Conservation (phyloP, 176 grass and related monocot genomes). For the Musa acuminata region DNA sequence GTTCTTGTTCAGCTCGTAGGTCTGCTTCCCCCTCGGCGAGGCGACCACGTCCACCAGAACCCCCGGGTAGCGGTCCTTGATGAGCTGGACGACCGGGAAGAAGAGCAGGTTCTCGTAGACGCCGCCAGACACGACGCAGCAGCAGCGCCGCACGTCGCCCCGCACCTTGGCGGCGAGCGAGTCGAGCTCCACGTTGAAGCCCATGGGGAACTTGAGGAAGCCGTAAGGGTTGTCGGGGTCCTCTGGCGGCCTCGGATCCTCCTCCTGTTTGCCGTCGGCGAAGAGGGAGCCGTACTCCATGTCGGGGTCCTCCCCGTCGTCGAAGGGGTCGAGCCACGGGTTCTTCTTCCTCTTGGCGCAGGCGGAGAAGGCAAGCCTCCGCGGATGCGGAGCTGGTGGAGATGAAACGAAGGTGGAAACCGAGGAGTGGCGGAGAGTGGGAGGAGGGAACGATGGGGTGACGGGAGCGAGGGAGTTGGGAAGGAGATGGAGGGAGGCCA, state of each 20-base stretch:
- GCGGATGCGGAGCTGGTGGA: background rate
- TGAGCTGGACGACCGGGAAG: slow-evolving; percentile 78
- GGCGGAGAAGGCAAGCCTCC: background rate
- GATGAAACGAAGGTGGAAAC: slow-evolving; percentile 11
- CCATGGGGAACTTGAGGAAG: slow-evolving; percentile 73
- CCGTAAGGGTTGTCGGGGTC: slow-evolving; percentile 66
- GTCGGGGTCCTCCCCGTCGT: slow-evolving; percentile 54
- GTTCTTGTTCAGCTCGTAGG: slow-evolving; percentile 93
- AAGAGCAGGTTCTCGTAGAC: slow-evolving; percentile 97
- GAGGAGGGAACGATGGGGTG: slow-evolving; percentile 10
- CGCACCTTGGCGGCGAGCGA: slow-evolving; percentile 72
- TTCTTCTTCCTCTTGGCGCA: slow-evolving; percentile 76
- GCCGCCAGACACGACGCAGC: slow-evolving; percentile 73
- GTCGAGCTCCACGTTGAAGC: slow-evolving; percentile 74
- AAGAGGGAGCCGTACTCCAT: slow-evolving; percentile 58
- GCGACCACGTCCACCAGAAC: slow-evolving; percentile 68
- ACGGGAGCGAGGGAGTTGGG: slow-evolving; percentile 23
- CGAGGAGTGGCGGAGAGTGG: background rate
- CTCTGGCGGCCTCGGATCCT: slow-evolving; percentile 71
- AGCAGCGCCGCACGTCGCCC: slow-evolving; percentile 79
- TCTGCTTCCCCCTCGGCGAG: slow-evolving; percentile 66
- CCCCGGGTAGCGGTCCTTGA: slow-evolving; percentile 79
- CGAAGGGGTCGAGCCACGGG: slow-evolving; percentile 91
- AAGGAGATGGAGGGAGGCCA: slow-evolving; percentile 33
- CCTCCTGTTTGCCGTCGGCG: slow-evolving; percentile 74